A percentile compares a stretch with the other conserved stretches of the same genome.
Evolutionary conservation across 176 grass and related monocot genomes (phyloP).

Genomic region (Panicum miliaceum): DNA sequence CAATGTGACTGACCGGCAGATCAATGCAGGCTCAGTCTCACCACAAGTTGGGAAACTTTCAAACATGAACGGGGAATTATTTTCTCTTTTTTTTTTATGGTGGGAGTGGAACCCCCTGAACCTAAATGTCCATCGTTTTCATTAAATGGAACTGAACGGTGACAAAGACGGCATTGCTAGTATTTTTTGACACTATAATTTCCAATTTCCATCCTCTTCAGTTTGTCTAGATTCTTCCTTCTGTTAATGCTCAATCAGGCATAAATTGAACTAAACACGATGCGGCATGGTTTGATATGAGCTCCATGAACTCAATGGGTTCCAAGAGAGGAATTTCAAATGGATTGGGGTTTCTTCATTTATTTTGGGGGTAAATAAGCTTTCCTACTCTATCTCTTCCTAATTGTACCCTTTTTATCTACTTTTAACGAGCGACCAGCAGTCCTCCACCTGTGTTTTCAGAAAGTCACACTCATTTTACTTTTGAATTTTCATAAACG

Average conservation of each 20-base stretch:
- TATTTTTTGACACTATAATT: background rate
- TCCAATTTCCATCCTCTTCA: background rate
- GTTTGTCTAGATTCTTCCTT: background rate
- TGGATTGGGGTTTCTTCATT: background rate
- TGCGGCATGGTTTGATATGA: constrained; percentile 11
- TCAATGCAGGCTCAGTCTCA: constrained; percentile 3
- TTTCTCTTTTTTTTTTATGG: too few species aligned
- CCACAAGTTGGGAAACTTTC: constrained; percentile 6
- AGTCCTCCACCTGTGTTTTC: background rate
- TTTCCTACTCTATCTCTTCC: background rate
- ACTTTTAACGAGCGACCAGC: background rate
- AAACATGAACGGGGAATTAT: constrained; percentile 1
- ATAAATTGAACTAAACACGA: background rate
- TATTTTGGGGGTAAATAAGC: background rate
- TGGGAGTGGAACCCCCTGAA: background rate
- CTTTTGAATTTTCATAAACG: background rate
- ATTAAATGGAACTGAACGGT: background rate
- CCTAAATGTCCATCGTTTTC: background rate
- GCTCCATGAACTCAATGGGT: background rate
- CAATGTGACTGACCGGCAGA: constrained; percentile 29
- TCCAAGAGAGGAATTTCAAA: background rate
- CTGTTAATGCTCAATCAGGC: background rate
- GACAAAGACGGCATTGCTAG: background rate
- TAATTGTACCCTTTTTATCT: background rate
- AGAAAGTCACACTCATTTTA: constrained; percentile 8